phyloP scores from a whole-genome alignment of 1,139 yeast species.

The Schwanniomyces etchellsii region DNA sequence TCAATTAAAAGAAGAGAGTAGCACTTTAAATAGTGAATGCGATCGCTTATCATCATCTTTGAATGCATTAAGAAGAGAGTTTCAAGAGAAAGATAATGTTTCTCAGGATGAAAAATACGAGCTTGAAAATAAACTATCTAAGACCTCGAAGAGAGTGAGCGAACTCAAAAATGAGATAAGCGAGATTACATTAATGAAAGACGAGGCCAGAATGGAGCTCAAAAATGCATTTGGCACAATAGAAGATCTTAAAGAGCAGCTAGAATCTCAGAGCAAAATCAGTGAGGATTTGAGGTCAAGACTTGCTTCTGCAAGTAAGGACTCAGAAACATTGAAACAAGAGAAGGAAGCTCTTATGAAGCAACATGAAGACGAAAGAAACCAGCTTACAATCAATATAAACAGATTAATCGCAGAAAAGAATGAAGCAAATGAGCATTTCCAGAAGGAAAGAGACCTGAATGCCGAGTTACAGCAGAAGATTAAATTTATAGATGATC shows the following conservation, averaged over 20 bases:
- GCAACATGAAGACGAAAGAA: background rate
- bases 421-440: conserved; percentile 4
- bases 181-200: conserved; percentile 41
- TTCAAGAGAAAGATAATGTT: conserved; percentile 33
- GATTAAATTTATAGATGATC: conserved; percentile 13
- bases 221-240: conserved; percentile 36
- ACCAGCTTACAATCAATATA: conserved; percentile 2
- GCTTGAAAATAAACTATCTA: conserved; percentile 32
- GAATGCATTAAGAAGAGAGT: conserved; percentile 39
- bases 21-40: conserved; percentile 59
- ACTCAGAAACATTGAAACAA: conserved; percentile 3
- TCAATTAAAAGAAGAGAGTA: conserved; percentile 46
- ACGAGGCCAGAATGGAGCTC: conserved; percentile 43
- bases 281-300: conserved; percentile 20
- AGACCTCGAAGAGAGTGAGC: conserved; percentile 27
- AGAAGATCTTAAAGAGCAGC: conserved; percentile 39
- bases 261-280: conserved; percentile 19
- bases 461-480: conserved; percentile 11
- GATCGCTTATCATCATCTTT: conserved; percentile 54
- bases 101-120: conserved; percentile 45
- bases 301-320: conserved; percentile 11
- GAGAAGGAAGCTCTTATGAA: background rate
- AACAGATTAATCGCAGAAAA: background rate
- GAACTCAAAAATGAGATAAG: conserved; percentile 38
- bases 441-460: background rate